Conservation (phyloP, 345 rosid genomes). For the Sonneratia caseolaris region DNA sequence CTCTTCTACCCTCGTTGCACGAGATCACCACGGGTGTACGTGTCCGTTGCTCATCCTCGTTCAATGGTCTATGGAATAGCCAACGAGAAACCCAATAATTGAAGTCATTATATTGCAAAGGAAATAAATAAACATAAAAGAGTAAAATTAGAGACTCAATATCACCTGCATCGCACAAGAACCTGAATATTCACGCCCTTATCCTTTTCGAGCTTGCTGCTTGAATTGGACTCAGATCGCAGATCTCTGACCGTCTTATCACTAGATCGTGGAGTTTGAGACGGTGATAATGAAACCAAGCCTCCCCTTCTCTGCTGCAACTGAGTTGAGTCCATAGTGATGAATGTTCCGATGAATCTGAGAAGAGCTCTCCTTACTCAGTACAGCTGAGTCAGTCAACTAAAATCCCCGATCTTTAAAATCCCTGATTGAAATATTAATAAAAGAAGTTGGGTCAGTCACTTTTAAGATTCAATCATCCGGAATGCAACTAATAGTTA, state of each 20-base stretch:
- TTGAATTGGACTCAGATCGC: slow-evolving; percentile 66
- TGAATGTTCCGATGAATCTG: slow-evolving; percentile 5
- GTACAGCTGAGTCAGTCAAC: slow-evolving; percentile 3
- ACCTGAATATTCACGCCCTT: slow-evolving; percentile 99
- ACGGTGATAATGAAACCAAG: slow-evolving; percentile 61
- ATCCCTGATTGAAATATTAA: neutral
- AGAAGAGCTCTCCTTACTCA: neutral
- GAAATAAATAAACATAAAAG: neutral
- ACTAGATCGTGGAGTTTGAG: slow-evolving; percentile 83
- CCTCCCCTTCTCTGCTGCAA: slow-evolving; percentile 61
- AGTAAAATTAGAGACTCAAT: neutral
- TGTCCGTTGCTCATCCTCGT: slow-evolving; percentile 64
- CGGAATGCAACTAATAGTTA: neutral
- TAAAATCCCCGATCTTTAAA: neutral
- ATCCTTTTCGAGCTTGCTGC: slow-evolving; percentile 61
- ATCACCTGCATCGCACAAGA: slow-evolving; percentile 90
- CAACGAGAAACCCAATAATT: neutral
- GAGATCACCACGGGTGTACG: slow-evolving; percentile 86
- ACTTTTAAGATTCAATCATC: neutral
- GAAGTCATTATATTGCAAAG: neutral
- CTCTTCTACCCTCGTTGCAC: slow-evolving; percentile 76
- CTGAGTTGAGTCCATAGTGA: slow-evolving; percentile 16
- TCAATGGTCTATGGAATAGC: slow-evolving; percentile 57
- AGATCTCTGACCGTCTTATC: slow-evolving; percentile 82
- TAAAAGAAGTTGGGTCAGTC: slow-evolving; percentile 1